Base-by-base conservation (phyloP, 2,329 filamentous ascomycete genomes). In the Scortechinia acanthostroma region DNA sequence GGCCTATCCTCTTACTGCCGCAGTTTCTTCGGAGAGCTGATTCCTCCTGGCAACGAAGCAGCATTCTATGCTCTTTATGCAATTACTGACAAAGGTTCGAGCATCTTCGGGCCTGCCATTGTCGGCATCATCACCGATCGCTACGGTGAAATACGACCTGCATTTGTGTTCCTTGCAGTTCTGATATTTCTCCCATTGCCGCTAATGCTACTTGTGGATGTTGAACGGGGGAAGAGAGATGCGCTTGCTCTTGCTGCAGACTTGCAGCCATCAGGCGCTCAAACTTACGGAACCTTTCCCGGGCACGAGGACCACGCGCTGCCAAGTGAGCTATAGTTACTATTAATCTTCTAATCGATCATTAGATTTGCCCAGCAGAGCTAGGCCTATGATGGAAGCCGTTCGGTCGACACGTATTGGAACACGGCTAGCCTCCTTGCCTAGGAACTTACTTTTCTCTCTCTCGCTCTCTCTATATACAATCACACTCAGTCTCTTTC, bases 31-130 rank as follows among this genome's bases (percentile, higher is more conserved):
- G 91, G 90, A 30, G 91, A 97, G 62, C 74, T 98, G 46, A 95
- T 98, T 46, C 93, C 93, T 2, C 88, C 89, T 0, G 93, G 93
- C 3, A 94, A 86, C 22, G 93, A 98, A 64, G 91, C 93, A 0
- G 91, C 91, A 0, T 98, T 98, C 59, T 98, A 95, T 59, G 91
- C 91, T 0, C 72, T 98, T 2, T 98, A 97, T 59, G 93, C 93
- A 28, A 96, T 98, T 51, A 97, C 93, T 2, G 93, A 98, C 62
- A 98, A 98, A 63, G 91, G 91, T 1, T 94, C 87, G 19, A 95
- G 88, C 58, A 74, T 97, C 2, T 96, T 98, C 61, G 93, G 93
- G 0, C 93, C 93, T 0, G 86, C 89, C 1, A 91, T 98, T 58
- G 93, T 98, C 0, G 93, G 91, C 1, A 81, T 82, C 13, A 95